These are phyloP conservation scores for Berkeleyomyces rouxiae DNA, from an alignment of 2,329 filamentous ascomycete genomes.

Conservation along the genomic window DNA sequence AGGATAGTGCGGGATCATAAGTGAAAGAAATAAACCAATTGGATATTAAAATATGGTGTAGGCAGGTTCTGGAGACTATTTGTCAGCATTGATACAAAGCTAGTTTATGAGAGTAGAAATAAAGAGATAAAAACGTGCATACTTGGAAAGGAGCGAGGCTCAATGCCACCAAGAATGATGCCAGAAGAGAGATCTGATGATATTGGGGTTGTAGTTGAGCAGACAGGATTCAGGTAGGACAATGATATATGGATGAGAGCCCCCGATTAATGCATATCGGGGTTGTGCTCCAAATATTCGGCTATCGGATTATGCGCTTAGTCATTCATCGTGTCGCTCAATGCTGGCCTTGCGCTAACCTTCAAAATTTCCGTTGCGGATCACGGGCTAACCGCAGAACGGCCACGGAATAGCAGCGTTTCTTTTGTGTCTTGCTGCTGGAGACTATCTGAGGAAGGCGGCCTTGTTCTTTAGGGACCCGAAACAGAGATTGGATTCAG, in stretches of 20 bases:
- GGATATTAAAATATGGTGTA: too few relatives aligned
- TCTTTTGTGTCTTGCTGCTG: not conserved
- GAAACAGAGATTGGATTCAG: not conserved
- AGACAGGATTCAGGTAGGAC: not conserved
- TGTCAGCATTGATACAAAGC: too few relatives aligned
- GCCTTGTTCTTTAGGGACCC: not conserved
- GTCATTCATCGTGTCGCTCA: not conserved
- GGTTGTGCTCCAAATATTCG: not conserved
- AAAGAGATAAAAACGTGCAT: not conserved
- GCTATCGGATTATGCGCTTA: not conserved
- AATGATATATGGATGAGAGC: not conserved
- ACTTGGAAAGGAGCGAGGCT: not conserved
- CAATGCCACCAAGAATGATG: not conserved
- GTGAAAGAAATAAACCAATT: too few relatives aligned
- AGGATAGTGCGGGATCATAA: too few relatives aligned
- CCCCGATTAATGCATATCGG: not conserved
- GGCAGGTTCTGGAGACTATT: too few relatives aligned
- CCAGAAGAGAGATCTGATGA: not conserved
- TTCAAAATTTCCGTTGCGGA: not conserved
- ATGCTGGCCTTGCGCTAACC: not conserved
- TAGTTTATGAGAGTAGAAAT: not conserved
- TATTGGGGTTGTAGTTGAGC: not conserved
- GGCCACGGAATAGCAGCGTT: constrained; percentile 2
- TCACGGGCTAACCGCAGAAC: not conserved
- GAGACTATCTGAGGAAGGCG: not conserved